Conservation (phyloP, 2,329 filamentous ascomycete species). For the Trichoderma sp. region DNA sequence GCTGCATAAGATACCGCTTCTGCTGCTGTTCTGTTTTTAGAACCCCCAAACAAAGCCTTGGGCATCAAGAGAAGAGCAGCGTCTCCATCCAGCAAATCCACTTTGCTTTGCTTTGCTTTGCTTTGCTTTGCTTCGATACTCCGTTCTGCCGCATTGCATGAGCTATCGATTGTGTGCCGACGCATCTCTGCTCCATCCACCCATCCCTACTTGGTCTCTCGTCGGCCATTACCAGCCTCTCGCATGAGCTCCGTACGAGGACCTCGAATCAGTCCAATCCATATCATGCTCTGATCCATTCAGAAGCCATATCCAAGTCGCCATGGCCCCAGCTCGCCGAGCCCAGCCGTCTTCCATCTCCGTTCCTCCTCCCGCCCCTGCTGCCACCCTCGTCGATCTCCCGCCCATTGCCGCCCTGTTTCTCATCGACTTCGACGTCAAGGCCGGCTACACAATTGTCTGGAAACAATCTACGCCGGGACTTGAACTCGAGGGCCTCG, state of each 20-base stretch:
- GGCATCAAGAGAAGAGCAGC: neutral
- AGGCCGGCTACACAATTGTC: constrained; percentile 83
- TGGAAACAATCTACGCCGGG: constrained; percentile 76
- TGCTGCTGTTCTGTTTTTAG: neutral
- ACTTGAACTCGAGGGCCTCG: constrained; percentile 76
- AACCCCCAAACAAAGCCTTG: neutral
- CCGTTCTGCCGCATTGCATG: constrained; percentile 12
- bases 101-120: neutral
- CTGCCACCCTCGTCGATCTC: constrained; percentile 32
- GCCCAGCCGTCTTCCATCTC: constrained; percentile 41
- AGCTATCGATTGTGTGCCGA: constrained; percentile 6
- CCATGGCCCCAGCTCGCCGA: constrained; percentile 43
- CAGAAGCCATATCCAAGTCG: constrained; percentile 13
- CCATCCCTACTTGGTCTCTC: neutral
- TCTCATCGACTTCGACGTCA: constrained; percentile 88
- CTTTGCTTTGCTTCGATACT: neutral
- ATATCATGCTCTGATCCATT: constrained; percentile 34
- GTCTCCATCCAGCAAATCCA: neutral
- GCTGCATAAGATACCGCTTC: neutral
- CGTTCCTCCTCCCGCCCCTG: constrained; percentile 33
- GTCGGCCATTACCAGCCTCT: neutral
- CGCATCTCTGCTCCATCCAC: neutral
- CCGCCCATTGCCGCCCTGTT: constrained; percentile 70
- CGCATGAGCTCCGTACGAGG: constrained; percentile 1
- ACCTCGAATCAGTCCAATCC: constrained; percentile 1